Conservation (phyloP, 2,329 filamentous ascomycete species). For the Cladosporium sp. region DNA sequence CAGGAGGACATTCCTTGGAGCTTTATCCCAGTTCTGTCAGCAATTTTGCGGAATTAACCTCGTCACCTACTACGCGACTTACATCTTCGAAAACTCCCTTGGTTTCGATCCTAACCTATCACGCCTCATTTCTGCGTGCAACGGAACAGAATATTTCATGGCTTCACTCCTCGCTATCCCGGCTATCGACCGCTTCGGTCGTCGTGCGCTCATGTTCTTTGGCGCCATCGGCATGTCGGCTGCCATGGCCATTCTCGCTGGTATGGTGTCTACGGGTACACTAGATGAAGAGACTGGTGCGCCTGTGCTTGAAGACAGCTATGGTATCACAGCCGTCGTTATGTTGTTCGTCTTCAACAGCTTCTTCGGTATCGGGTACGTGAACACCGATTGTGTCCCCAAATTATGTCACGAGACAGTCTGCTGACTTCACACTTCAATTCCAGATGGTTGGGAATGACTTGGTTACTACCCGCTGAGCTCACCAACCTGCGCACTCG, state of each 20-base stretch:
- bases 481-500: conserved; percentile 38
- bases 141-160: conserved; percentile 32
- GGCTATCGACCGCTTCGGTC: conserved; percentile 46
- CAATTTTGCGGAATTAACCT: conserved; percentile 17
- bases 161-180: conserved; percentile 40
- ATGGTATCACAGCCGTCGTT: conserved; percentile 29
- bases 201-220: conserved; percentile 68
- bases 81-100: conserved; percentile 25
- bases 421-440: not conserved
- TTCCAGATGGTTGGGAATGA: conserved; percentile 26
- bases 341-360: conserved; percentile 34
- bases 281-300: conserved; percentile 24
- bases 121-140: conserved; percentile 28
- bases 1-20: conserved; percentile 11
- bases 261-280: conserved; percentile 20
- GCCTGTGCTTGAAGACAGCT: conserved; percentile 9
- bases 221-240: conserved; percentile 48
- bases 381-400: not conserved
- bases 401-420: too few relatives aligned
- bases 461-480: conserved; percentile 30
- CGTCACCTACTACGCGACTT: conserved; percentile 20
- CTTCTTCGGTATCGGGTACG: conserved; percentile 30
- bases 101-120: conserved; percentile 26
- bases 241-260: conserved; percentile 28
- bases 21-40: conserved; percentile 17